Evolutionary conservation across 1,284 basidiomycete genomes (phyloP).

Genomic region (Melampsora larici-populina): DNA sequence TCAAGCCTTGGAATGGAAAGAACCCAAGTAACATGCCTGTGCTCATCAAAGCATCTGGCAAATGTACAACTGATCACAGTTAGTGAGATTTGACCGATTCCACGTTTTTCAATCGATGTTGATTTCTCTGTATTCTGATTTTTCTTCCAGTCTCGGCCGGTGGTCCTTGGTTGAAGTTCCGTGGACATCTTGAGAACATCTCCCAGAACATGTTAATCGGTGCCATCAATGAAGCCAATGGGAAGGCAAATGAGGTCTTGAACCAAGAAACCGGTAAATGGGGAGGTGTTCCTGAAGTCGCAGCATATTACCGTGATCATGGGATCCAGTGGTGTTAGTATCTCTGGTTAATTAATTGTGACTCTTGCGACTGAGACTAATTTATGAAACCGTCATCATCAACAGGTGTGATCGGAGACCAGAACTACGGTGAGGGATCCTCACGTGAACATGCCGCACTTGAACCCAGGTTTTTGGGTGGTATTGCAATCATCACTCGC

Average conservation of each 20-base stretch:
- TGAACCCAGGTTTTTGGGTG: slow-evolving; percentile 37
- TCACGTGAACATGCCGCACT: slow-evolving; percentile 61
- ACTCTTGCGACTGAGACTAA: neutral
- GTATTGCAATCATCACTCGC: slow-evolving; percentile 24
- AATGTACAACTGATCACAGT: slow-evolving; percentile 74
- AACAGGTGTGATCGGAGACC: slow-evolving; percentile 61
- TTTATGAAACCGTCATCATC: slow-evolving; percentile 22
- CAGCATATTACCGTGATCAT: slow-evolving; percentile 79
- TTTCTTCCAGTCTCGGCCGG: slow-evolving; percentile 69
- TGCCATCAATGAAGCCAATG: slow-evolving; percentile 91
- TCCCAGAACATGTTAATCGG: slow-evolving; percentile 97
- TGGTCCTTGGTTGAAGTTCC: slow-evolving; percentile 99
- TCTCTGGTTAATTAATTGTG: slow-evolving; percentile 45
- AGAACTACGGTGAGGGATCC: slow-evolving; percentile 97
- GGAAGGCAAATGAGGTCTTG: slow-evolving; percentile 91
- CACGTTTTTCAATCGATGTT: slow-evolving; percentile 58
- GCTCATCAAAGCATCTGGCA: slow-evolving; percentile 97
- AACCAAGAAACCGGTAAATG: slow-evolving; percentile 86
- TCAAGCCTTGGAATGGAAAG: slow-evolving; percentile 90
- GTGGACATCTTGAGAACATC: slow-evolving; percentile 98
- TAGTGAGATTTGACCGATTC: neutral
- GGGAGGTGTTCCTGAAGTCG: slow-evolving; percentile 78
- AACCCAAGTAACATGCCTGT: slow-evolving; percentile 83
- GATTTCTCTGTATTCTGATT: slow-evolving; percentile 57
- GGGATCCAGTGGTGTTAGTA: slow-evolving; percentile 86